A percentile compares a stretch with the other conserved stretches of the same genome.
phyloP scores from a whole-genome alignment of 2,329 filamentous ascomycete species.

The Fonsecaea pedrosoi region DNA sequence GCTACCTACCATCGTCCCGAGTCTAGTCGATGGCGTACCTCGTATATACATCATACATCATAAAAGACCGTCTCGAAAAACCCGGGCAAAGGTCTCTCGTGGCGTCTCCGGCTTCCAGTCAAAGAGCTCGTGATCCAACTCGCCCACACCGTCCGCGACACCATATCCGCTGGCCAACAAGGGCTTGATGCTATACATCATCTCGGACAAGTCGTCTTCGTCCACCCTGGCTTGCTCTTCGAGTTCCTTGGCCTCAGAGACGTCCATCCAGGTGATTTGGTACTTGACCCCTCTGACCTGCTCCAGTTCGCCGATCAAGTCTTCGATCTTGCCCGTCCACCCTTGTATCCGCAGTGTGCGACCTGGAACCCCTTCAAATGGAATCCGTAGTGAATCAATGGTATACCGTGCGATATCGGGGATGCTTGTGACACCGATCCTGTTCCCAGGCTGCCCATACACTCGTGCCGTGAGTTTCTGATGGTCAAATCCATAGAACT shows the following conservation, averaged over 20 bases:
- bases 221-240: constrained; percentile 22
- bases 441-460: constrained; percentile 16
- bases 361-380: constrained; percentile 11
- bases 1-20: too few relatives aligned
- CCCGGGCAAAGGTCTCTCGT: constrained; percentile 17
- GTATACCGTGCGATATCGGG: constrained; percentile 25
- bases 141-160: constrained; percentile 25
- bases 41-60: too few relatives aligned
- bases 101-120: constrained; percentile 16
- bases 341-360: constrained; percentile 26
- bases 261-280: constrained; percentile 15
- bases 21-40: too few relatives aligned
- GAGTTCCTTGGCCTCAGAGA: constrained; percentile 16
- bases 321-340: constrained; percentile 26
- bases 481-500: constrained; percentile 24
- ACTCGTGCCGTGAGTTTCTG: constrained; percentile 16
- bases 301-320: constrained; percentile 20
- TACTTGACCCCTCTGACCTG: constrained; percentile 15
- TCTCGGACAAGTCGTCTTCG: constrained; percentile 21
- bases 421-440: constrained; percentile 26
- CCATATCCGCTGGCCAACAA: constrained; percentile 25
- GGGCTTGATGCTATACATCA: constrained; percentile 26
- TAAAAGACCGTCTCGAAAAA: background rate
- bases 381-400: constrained; percentile 17
- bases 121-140: constrained; percentile 22